Evolutionary conservation across 768 basidiomycete genomes (phyloP).

Genomic region (Pulveroboletus sp.): DNA sequence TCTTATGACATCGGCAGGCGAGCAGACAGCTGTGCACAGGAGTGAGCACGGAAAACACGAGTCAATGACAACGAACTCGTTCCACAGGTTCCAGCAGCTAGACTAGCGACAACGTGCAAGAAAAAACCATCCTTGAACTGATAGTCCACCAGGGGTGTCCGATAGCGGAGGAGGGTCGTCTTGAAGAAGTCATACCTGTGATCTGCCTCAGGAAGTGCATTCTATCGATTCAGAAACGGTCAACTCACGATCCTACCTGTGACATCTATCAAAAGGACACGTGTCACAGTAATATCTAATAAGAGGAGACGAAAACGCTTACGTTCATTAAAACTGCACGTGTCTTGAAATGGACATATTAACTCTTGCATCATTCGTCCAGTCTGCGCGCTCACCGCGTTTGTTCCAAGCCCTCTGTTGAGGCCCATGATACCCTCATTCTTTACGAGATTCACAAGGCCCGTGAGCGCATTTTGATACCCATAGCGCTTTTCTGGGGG

Average conservation of each 20-base stretch:
- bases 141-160: conserved; percentile 54
- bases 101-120: conserved; percentile 67
- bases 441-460: conserved; percentile 60
- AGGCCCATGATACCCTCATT: conserved; percentile 72
- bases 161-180: conserved; percentile 47
- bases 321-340: conserved; percentile 78
- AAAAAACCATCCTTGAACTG: conserved; percentile 63
- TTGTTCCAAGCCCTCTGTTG: conserved; percentile 73
- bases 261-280: conserved; percentile 48
- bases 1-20: conserved; percentile 73
- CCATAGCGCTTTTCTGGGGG: conserved; percentile 71
- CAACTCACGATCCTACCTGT: conserved; percentile 79
- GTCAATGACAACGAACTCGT: conserved; percentile 54
- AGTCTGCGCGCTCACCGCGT: conserved; percentile 49
- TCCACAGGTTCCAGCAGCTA: conserved; percentile 70
- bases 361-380: neutral
- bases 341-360: conserved; percentile 32
- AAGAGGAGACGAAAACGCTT: conserved; percentile 19
- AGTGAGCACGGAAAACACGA: conserved; percentile 1
- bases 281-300: conserved; percentile 6
- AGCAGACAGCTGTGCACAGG: conserved; percentile 58
- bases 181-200: conserved; percentile 79
- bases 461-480: conserved; percentile 77
- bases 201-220: conserved; percentile 1
- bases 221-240: neutral